phyloP scores from a whole-genome alignment of 2,329 filamentous ascomycete genomes.

The Boeremia exigua region DNA sequence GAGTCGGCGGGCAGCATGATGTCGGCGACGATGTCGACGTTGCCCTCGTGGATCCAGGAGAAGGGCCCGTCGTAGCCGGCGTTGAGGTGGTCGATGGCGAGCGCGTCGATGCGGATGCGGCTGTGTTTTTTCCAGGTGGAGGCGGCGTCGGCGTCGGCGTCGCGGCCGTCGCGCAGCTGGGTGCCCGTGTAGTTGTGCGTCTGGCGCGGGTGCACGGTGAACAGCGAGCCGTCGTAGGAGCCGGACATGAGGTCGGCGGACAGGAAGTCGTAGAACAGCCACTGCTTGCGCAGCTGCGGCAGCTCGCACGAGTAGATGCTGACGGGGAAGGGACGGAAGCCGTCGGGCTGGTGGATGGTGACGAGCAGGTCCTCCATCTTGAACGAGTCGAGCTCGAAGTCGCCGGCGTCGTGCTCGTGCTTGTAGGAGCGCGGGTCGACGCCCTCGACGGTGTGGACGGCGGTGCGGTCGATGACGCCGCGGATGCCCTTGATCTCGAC shows the following conservation, averaged over 20 bases:
- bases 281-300: conserved; percentile 90
- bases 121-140: conserved; percentile 94
- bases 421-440: conserved; percentile 86
- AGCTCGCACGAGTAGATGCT: conserved; percentile 97
- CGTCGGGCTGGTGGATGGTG: conserved; percentile 86
- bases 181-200: conserved; percentile 78
- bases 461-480: conserved; percentile 89
- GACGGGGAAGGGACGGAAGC: conserved; percentile 92
- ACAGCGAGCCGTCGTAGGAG: conserved; percentile 92
- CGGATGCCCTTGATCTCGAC: conserved; percentile 94
- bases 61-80: conserved; percentile 91
- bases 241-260: conserved; percentile 96
- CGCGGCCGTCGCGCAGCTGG: conserved; percentile 61
- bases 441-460: conserved; percentile 73
- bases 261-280: conserved; percentile 96
- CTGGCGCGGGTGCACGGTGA: conserved; percentile 95
- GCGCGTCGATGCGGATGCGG: conserved; percentile 85
- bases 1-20: conserved; percentile 91
- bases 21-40: conserved; percentile 94
- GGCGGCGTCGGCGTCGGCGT: conserved; percentile 69
- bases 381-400: conserved; percentile 97
- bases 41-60: conserved; percentile 97
- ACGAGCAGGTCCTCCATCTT: conserved; percentile 93
- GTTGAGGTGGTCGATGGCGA: conserved; percentile 96
- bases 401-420: conserved; percentile 85